Evolutionary conservation across 2,329 filamentous ascomycete genomes (phyloP).

Genomic region (Orbilia ellipsospora): DNA sequence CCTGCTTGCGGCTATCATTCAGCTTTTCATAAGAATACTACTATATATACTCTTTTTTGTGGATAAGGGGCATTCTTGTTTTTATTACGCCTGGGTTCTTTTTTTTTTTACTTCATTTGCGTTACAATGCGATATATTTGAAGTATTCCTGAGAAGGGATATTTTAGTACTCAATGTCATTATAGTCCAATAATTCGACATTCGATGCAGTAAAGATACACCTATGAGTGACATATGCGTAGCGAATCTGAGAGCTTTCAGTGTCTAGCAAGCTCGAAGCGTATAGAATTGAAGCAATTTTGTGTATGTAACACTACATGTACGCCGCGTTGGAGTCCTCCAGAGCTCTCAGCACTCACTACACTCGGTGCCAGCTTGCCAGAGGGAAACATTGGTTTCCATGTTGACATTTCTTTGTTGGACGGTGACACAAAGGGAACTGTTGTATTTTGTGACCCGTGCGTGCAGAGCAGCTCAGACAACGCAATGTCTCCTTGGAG

Average conservation of each 20-base stretch:
- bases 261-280: too few relatives aligned
- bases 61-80: conserved; percentile 54
- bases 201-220: conserved; percentile 25
- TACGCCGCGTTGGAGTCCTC: too few relatives aligned
- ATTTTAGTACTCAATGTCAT: conserved; percentile 50
- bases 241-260: too few relatives aligned
- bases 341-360: too few relatives aligned
- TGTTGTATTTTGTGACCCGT: conserved; percentile 4
- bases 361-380: too few relatives aligned
- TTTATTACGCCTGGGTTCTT: conserved; percentile 39
- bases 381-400: too few relatives aligned
- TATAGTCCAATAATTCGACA: conserved; percentile 46
- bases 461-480: neutral
- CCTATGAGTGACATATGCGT: too few relatives aligned
- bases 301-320: too few relatives aligned
- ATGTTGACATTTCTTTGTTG: too few relatives aligned
- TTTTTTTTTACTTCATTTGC: conserved; percentile 30
- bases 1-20: conserved; percentile 15
- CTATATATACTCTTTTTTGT: conserved; percentile 51
- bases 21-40: conserved; percentile 47
- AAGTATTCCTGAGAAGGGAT: conserved; percentile 43
- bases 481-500: neutral
- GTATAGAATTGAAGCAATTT: too few relatives aligned
- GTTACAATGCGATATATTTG: conserved; percentile 55
- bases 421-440: neutral